A percentile compares a stretch with the other conserved stretches of the same genome.
Conservation (phyloP, 2,329 filamentous ascomycete genomes). For the Ascomycota sp. region DNA sequence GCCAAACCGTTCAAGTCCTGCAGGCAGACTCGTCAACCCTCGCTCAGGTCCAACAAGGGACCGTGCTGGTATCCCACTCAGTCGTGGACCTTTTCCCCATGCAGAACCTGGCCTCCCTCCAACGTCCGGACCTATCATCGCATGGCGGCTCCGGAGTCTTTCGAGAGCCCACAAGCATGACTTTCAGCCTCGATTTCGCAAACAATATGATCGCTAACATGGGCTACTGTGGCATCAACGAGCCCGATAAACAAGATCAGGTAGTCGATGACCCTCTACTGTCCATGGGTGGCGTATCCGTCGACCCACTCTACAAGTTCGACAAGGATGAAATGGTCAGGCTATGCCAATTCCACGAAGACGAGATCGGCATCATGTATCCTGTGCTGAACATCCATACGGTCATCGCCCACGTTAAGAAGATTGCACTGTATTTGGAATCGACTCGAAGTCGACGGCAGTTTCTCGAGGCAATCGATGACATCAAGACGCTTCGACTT, state of each 20-base stretch:
- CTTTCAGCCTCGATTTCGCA: constrained; percentile 71
- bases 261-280: constrained; percentile 4
- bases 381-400: constrained; percentile 59
- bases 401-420: constrained; percentile 48
- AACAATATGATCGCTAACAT: constrained; percentile 75
- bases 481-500: constrained; percentile 43
- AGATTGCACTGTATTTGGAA: constrained; percentile 55
- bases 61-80: too few species aligned
- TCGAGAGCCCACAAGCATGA: constrained; percentile 66
- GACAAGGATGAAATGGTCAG: constrained; percentile 62
- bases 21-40: constrained; percentile 30
- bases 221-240: constrained; percentile 53
- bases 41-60: too few species aligned
- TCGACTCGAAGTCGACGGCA: constrained; percentile 15
- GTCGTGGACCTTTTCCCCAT: too few species aligned
- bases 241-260: constrained; percentile 36
- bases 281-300: constrained; percentile 14
- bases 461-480: constrained; percentile 19
- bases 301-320: constrained; percentile 65
- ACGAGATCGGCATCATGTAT: constrained; percentile 86
- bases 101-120: too few species aligned
- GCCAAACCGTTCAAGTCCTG: constrained; percentile 49
- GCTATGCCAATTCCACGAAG: constrained; percentile 62
- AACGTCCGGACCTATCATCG: too few species aligned
- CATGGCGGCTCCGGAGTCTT: too few species aligned